Conservation (phyloP, 2,329 filamentous ascomycete genomes). For the Xylariaceae sp. region DNA sequence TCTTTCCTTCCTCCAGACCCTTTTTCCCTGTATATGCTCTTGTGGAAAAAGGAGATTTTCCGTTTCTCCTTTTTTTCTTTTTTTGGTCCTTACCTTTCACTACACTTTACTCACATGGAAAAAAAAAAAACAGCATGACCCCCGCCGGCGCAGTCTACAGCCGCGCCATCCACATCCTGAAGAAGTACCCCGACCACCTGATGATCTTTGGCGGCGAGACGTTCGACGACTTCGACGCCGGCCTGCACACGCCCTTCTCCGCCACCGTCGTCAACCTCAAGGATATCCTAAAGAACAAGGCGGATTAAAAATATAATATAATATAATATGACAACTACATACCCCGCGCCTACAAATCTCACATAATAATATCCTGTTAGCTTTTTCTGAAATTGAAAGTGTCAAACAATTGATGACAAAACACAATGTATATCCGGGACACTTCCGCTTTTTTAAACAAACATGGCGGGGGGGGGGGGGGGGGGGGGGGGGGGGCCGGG, state of each 20-base stretch:
- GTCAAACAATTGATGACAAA: too few species aligned
- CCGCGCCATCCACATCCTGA: slow-evolving; percentile 24
- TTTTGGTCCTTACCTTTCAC: background rate
- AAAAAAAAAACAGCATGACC: slow-evolving; percentile 2
- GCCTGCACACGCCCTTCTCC: slow-evolving; percentile 13
- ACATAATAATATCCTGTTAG: too few species aligned
- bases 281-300: slow-evolving; percentile 5
- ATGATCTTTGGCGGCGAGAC: slow-evolving; percentile 32
- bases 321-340: too few species aligned
- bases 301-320: background rate
- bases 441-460: too few species aligned
- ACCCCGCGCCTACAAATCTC: too few species aligned
- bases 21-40: too few species aligned
- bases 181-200: slow-evolving; percentile 20
- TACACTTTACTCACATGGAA: background rate
- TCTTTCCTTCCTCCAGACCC: background rate
- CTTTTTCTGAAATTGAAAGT: too few species aligned
- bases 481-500: too few species aligned
- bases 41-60: too few species aligned
- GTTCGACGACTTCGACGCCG: slow-evolving; percentile 8
- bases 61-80: background rate
- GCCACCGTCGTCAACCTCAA: slow-evolving; percentile 12
- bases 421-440: too few species aligned
- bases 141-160: slow-evolving; percentile 24
- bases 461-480: too few species aligned